Conservation (phyloP, 345 rosid species). For the Hibiscus tridactylites region DNA sequence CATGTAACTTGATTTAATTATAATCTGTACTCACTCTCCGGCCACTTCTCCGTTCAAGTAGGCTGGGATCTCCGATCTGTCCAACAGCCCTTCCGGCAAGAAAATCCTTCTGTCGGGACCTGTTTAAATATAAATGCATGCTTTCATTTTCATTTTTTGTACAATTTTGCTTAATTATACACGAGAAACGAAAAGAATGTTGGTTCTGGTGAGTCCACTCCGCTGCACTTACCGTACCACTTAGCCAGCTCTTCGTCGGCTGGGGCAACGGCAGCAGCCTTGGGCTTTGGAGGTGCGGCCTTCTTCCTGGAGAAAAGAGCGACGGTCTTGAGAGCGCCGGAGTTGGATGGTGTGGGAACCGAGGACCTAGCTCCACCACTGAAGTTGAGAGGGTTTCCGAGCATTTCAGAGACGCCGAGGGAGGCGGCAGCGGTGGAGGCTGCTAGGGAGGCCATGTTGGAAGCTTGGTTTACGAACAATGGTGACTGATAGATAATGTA, state of each 20-base stretch:
- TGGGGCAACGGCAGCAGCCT: conserved; percentile 42
- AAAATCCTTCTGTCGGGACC: conserved; percentile 97
- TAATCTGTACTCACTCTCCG: conserved; percentile 55
- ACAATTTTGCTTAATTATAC: not conserved
- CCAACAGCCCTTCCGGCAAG: conserved; percentile 90
- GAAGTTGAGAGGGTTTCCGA: conserved; percentile 67
- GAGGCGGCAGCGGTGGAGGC: conserved; percentile 58
- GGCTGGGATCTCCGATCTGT: conserved; percentile 93
- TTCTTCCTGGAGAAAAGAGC: conserved; percentile 85
- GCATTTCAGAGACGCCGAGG: conserved; percentile 76
- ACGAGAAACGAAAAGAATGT: not conserved
- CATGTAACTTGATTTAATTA: not conserved
- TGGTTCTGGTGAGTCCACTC: not conserved
- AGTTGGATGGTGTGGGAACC: conserved; percentile 44
- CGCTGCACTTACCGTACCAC: conserved; percentile 78
- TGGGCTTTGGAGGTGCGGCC: conserved; percentile 53
- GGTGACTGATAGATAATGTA: not conserved
- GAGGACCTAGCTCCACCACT: conserved; percentile 37
- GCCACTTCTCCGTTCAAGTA: conserved; percentile 95
- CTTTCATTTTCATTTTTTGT: not conserved
- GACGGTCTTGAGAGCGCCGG: conserved; percentile 61
- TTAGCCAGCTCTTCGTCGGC: conserved; percentile 77
- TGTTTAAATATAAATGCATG: conserved; percentile 9
- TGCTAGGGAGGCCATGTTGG: conserved; percentile 43
- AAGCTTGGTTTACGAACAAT: not conserved